A percentile compares a stretch with the other conserved stretches of the same genome.
Conservation (phyloP, 495 filamentous ascomycete species). For the Letharia columbiana region DNA sequence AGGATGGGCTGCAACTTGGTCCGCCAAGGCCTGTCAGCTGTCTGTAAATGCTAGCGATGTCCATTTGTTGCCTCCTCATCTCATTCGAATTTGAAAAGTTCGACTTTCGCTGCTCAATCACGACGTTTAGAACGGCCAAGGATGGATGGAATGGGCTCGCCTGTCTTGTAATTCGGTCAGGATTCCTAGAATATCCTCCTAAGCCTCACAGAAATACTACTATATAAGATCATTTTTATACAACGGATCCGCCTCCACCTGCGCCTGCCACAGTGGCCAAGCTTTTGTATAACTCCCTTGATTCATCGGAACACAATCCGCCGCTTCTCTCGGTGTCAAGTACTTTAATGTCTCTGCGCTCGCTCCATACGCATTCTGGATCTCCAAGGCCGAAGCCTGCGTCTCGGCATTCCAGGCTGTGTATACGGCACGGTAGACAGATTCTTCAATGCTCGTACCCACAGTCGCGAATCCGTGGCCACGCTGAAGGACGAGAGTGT, state of each 20-base stretch:
- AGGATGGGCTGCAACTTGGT: no score
- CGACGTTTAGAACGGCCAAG: no score
- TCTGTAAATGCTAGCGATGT: no score
- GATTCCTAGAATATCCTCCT: no score
- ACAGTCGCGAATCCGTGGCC: constrained; percentile 42
- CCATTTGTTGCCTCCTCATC: no score
- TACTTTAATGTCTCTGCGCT: neutral
- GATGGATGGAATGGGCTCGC: no score
- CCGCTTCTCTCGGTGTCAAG: neutral
- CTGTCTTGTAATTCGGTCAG: no score
- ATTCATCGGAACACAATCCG: neutral
- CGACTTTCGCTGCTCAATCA: no score
- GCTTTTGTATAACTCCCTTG: neutral
- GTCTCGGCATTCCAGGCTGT: constrained; percentile 20
- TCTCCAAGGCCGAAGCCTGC: neutral
- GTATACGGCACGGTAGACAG: constrained; percentile 39
- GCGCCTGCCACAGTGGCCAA: neutral
- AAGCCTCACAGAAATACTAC: no score
- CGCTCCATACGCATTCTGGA: neutral
- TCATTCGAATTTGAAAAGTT: no score
- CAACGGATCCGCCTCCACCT: neutral
- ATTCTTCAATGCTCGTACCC: constrained; percentile 34
- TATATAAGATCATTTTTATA: neutral
- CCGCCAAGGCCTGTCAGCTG: no score
- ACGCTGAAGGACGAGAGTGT: constrained; percentile 39